These are phyloP conservation scores for Syzygium grande DNA, from an alignment of 345 rosid genomes.

Conservation along the genomic window DNA sequence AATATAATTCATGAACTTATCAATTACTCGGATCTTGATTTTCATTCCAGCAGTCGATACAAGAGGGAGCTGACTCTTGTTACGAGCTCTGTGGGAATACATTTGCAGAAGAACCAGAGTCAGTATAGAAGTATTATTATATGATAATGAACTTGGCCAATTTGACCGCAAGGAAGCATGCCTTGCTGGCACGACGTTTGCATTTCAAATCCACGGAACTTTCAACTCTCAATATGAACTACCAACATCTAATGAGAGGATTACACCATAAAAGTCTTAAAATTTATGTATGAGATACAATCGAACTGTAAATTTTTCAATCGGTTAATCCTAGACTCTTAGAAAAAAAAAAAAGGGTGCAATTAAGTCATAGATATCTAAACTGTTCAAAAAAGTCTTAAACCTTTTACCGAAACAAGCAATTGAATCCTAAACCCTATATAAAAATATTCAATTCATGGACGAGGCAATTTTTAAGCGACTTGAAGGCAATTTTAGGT, in stretches of 20 bases:
- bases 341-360: background rate
- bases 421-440: background rate
- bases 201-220: background rate
- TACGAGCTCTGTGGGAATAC: no score
- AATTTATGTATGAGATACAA: background rate
- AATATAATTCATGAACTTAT: background rate
- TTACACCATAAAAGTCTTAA: background rate
- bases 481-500: background rate
- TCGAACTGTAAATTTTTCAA: background rate
- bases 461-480: background rate
- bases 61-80: no score
- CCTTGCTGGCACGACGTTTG: background rate
- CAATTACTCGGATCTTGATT: background rate
- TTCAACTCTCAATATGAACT: background rate
- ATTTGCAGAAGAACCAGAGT: background rate
- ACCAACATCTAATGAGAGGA: background rate
- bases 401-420: background rate
- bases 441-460: background rate
- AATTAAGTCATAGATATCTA: background rate
- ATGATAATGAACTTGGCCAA: background rate
- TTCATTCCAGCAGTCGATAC: background rate
- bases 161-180: background rate
- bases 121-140: background rate
- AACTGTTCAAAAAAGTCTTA: no score
- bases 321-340: background rate